Percentiles rank a stretch among this genome's conserved stretches.
Evolutionary conservation across 768 basidiomycete species (phyloP).

Genomic region (Basidioascus undulatus): DNA sequence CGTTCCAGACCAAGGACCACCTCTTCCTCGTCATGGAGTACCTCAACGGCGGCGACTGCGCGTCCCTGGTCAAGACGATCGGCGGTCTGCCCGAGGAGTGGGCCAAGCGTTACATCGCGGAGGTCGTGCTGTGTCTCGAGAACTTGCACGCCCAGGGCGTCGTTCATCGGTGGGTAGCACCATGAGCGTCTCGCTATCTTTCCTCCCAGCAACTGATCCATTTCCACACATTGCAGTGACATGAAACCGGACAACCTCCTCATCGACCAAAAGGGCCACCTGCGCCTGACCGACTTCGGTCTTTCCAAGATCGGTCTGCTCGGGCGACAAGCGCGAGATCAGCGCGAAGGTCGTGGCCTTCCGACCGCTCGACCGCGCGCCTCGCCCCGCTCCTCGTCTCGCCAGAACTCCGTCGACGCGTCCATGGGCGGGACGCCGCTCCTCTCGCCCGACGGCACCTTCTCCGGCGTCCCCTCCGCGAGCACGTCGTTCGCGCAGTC

Average conservation of each 20-base stretch:
- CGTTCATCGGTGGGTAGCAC: constrained; percentile 60
- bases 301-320: constrained; percentile 91
- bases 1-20: constrained; percentile 98
- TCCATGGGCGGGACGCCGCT: not conserved
- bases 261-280: constrained; percentile 84
- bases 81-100: constrained; percentile 86
- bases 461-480: too few species aligned
- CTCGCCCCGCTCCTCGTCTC: not conserved
- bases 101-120: constrained; percentile 88
- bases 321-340: constrained; percentile 74
- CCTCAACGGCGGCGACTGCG: constrained; percentile 92
- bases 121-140: constrained; percentile 81
- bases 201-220: not conserved
- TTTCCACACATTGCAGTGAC: constrained; percentile 32
- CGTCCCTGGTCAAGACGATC: constrained; percentile 84
- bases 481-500: too few species aligned
- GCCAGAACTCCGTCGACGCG: not conserved
- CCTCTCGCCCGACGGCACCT: not conserved
- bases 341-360: too few species aligned
- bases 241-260: constrained; percentile 94
- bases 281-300: constrained; percentile 96
- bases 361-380: too few species aligned
- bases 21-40: constrained; percentile 99
- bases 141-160: constrained; percentile 89
- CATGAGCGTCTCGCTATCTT: constrained; percentile 2